Conservation (phyloP, 768 basidiomycete genomes). For the Cystoderma amianthinum region DNA sequence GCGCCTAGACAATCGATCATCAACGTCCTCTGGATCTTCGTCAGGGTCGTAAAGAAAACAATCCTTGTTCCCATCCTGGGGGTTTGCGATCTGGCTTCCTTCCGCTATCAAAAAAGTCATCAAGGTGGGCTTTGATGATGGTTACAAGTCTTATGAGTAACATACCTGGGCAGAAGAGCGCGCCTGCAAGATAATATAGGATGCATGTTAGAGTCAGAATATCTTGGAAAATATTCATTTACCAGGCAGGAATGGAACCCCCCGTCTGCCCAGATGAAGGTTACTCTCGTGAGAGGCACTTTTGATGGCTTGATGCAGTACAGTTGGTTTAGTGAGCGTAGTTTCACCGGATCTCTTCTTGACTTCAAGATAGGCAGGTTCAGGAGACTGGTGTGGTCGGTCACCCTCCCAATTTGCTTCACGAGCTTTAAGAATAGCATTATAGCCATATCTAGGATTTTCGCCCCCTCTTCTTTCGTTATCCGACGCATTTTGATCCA, state of each 20-base stretch:
- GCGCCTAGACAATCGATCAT: neutral
- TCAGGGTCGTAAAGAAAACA: too few species aligned
- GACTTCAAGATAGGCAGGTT: neutral
- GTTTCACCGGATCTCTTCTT: neutral
- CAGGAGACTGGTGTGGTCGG: neutral
- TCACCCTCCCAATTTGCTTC: neutral
- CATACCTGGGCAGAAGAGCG: neutral
- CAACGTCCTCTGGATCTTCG: too few species aligned
- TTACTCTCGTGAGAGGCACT: neutral
- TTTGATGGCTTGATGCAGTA: neutral
- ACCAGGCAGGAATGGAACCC: neutral
- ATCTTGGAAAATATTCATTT: neutral
- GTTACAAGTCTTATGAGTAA: too few species aligned
- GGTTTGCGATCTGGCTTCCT: too few species aligned
- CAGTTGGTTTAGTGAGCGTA: neutral
- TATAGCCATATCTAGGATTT: neutral
- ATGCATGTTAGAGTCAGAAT: too few species aligned
- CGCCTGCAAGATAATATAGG: neutral
- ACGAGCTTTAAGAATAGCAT: neutral
- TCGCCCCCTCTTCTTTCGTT: neutral
- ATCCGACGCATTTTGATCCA: neutral
- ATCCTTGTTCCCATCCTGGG: too few species aligned
- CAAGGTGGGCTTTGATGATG: too few species aligned
- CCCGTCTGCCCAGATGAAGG: neutral
- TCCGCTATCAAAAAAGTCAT: too few species aligned